Percentiles rank a stretch among this genome's conserved stretches.
Evolutionary conservation across 2,329 filamentous ascomycete genomes (phyloP).

Genomic region (Penicillium sp.): DNA sequence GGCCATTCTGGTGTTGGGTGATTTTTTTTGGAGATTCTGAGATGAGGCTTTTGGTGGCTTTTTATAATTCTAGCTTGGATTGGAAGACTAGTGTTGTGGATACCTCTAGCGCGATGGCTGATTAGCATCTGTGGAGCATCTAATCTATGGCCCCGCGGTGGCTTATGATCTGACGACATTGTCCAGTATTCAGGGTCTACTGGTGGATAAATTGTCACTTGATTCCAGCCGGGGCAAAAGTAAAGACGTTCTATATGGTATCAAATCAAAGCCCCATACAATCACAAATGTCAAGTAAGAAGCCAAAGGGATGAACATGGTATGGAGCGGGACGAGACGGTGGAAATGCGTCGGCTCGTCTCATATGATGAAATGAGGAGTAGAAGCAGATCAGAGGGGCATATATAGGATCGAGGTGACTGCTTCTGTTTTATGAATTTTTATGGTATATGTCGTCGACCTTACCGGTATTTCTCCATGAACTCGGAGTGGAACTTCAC

Average conservation of each 20-base stretch:
- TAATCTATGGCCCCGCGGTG: neutral
- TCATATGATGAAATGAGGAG: conserved; percentile 6
- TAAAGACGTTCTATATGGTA: conserved; percentile 19
- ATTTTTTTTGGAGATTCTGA: neutral
- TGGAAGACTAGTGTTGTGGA: neutral
- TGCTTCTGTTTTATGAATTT: neutral
- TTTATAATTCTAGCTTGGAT: neutral
- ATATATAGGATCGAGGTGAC: neutral
- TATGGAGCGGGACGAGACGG: neutral
- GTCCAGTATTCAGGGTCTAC: neutral
- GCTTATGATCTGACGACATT: neutral
- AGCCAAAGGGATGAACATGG: neutral
- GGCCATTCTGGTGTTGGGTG: neutral
- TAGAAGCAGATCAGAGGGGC: neutral
- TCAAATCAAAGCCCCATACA: conserved; percentile 6
- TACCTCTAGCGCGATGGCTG: neutral
- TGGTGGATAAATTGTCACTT: neutral
- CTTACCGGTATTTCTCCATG: conserved; percentile 68
- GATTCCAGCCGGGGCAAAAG: neutral
- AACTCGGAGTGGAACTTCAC: conserved; percentile 90
- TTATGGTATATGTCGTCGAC: neutral
- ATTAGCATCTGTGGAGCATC: neutral
- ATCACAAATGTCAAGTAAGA: neutral
- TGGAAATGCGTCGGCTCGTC: neutral
- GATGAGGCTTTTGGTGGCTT: neutral